Evolutionary conservation across 306 rosid species (phyloP).

Genomic region (Gynostemma pentaphyllum): DNA sequence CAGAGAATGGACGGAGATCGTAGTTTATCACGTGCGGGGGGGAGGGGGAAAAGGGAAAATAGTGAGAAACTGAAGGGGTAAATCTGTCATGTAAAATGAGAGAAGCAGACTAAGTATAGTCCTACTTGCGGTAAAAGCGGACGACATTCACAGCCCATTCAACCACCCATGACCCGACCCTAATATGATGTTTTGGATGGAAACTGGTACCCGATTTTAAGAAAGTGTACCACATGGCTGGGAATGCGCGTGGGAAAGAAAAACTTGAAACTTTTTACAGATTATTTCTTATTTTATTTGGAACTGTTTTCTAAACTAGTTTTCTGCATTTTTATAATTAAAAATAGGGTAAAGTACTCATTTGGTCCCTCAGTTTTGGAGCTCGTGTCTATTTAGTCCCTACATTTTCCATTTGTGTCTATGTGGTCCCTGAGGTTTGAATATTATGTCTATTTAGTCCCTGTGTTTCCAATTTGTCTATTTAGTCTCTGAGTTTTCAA

Average conservation of each 20-base stretch:
- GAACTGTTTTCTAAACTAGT: too few species aligned
- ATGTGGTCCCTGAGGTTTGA: too few species aligned
- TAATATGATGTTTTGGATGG: too few species aligned
- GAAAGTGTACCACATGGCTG: neutral
- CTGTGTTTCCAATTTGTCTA: too few species aligned
- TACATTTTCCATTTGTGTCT: too few species aligned
- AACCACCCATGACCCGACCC: neutral
- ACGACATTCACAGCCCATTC: neutral
- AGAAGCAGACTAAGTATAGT: neutral
- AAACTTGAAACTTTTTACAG: neutral
- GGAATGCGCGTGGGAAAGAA: neutral
- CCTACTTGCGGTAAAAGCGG: conserved; percentile 6
- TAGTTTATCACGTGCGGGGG: neutral
- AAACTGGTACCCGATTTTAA: neutral
- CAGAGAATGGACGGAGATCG: neutral
- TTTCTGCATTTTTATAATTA: too few species aligned
- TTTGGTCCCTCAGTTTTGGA: too few species aligned
- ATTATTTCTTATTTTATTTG: too few species aligned
- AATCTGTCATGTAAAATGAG: neutral
- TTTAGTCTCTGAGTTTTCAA: too few species aligned
- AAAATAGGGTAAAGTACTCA: too few species aligned
- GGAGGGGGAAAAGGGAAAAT: neutral
- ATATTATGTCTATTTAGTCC: too few species aligned
- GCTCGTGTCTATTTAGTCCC: too few species aligned
- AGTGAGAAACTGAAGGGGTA: neutral